phyloP scores from a whole-genome alignment of 2,329 filamentous ascomycete species.

The Aureobasidium sp. region DNA sequence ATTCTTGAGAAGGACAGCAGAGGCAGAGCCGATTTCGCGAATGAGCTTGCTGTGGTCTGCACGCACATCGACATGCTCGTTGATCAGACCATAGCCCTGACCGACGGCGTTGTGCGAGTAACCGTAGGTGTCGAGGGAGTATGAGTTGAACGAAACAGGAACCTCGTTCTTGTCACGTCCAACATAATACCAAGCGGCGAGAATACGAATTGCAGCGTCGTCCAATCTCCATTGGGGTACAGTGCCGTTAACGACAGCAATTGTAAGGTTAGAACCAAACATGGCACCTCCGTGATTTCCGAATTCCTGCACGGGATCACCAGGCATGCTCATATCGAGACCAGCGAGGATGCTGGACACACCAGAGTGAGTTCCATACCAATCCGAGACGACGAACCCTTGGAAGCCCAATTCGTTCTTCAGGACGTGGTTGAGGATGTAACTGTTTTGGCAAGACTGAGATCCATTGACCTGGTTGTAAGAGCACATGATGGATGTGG shows the following conservation, averaged over 20 bases:
- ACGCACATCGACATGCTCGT: constrained; percentile 74
- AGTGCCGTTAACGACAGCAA: constrained; percentile 21
- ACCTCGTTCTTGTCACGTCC: constrained; percentile 42
- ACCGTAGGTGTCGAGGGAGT: constrained; percentile 51
- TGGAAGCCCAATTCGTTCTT: constrained; percentile 65
- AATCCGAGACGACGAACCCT: constrained; percentile 60
- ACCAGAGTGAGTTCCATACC: constrained; percentile 55
- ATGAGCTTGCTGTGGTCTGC: constrained; percentile 63
- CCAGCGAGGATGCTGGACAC: constrained; percentile 52
- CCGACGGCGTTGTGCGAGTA: constrained; percentile 55
- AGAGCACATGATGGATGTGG: constrained; percentile 52
- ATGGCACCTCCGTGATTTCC: constrained; percentile 16
- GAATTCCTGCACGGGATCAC: constrained; percentile 24
- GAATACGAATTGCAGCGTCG: constrained; percentile 36
- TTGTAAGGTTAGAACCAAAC: constrained; percentile 22
- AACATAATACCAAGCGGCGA: constrained; percentile 43
- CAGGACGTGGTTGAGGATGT: constrained; percentile 56
- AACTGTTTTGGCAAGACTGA: constrained; percentile 52
- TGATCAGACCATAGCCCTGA: constrained; percentile 48
- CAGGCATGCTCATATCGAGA: constrained; percentile 61
- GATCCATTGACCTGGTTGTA: constrained; percentile 68
- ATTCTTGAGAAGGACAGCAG: constrained; percentile 44
- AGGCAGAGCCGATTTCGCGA: constrained; percentile 49
- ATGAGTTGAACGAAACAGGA: constrained; percentile 37
- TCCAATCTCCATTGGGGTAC: constrained; percentile 29